These are phyloP conservation scores for Byssochlamys sp. DNA, from an alignment of 2,329 filamentous ascomycete genomes.

Conservation along the genomic window DNA sequence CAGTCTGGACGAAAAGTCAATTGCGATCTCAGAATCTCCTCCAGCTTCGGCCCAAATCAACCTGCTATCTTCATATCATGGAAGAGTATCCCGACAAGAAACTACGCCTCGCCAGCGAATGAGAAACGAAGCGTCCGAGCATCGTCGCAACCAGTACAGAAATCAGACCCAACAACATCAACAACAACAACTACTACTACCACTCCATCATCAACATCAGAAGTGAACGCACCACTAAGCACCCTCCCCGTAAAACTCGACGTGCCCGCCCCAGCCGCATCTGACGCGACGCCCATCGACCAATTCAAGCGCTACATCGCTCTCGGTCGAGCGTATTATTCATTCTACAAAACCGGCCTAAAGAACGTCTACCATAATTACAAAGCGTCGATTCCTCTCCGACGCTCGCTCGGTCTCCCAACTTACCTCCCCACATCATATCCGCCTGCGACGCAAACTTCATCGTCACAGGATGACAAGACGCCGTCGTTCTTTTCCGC, in stretches of 20 bases:
- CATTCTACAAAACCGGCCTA: constrained; percentile 81
- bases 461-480: neutral
- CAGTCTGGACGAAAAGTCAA: neutral
- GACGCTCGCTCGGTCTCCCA: constrained; percentile 21
- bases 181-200: neutral
- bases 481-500: constrained; percentile 8
- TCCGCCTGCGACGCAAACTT: constrained; percentile 6
- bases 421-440: constrained; percentile 26
- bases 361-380: constrained; percentile 63
- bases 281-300: constrained; percentile 33
- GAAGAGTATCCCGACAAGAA: neutral
- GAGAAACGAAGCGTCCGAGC: neutral
- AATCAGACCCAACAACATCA: neutral
- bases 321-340: constrained; percentile 64
- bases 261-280: constrained; percentile 47
- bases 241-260: constrained; percentile 63
- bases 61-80: neutral
- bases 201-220: neutral
- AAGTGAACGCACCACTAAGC: constrained; percentile 60
- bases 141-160: neutral
- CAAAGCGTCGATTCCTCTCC: constrained; percentile 23
- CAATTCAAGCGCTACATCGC: constrained; percentile 26
- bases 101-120: neutral
- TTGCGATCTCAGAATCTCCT: neutral
- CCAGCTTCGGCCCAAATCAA: neutral